Evolutionary conservation across 345 rosid species (phyloP).

Genomic region (Balakata baccata): DNA sequence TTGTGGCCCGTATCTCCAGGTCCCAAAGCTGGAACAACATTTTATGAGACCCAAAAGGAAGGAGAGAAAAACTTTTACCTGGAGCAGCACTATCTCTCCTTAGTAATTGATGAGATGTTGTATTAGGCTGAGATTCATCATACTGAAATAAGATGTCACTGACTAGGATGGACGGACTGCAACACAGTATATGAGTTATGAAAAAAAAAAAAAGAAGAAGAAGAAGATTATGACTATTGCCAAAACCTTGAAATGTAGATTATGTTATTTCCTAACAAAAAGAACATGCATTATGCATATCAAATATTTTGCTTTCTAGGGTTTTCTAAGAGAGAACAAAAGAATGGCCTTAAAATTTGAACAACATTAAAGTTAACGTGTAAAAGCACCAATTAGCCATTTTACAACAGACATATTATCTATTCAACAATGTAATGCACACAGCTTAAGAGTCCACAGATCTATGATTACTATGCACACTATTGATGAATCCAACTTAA

Average conservation of each 20-base stretch:
- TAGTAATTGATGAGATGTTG: constrained; percentile 41
- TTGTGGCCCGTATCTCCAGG: background rate
- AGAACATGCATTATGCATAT: background rate
- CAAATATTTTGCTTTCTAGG: background rate
- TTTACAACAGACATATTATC: background rate
- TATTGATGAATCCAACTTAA: background rate
- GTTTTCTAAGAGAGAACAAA: background rate
- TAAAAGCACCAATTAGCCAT: background rate
- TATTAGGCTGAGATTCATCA: constrained; percentile 41
- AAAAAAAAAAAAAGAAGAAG: background rate
- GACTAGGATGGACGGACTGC: constrained; percentile 72
- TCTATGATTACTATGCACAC: background rate
- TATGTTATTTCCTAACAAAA: background rate
- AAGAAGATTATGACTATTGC: background rate
- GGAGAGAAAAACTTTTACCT: constrained; percentile 30
- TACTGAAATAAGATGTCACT: constrained; percentile 55
- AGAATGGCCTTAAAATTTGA: background rate
- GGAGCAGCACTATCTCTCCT: constrained; percentile 46
- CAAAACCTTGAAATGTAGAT: background rate
- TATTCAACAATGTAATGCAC: background rate
- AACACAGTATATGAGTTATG: constrained; percentile 16
- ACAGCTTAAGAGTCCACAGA: background rate
- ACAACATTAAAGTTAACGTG: background rate
- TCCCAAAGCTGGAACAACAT: background rate
- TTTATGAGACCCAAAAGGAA: background rate